Evolutionary conservation across 1,139 yeast species (phyloP).

Genomic region (Zygosaccharomyces sapae): DNA sequence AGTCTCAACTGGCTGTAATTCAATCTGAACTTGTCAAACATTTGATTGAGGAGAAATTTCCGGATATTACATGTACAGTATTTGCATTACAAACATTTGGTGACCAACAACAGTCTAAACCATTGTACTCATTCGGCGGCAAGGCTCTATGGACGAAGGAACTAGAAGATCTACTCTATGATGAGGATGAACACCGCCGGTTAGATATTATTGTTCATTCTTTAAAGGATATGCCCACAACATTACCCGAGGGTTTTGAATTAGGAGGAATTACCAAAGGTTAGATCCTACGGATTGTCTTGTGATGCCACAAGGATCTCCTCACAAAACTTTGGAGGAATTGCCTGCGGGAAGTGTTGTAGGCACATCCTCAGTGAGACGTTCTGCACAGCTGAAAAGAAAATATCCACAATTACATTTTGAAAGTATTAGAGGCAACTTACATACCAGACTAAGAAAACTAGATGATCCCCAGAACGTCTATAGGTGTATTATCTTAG

Average conservation of each 20-base stretch:
- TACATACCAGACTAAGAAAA: slow-evolving; percentile 76
- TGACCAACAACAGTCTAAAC: slow-evolving; percentile 78
- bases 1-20: slow-evolving; percentile 77
- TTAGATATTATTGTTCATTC: slow-evolving; percentile 91
- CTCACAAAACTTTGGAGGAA: slow-evolving; percentile 62
- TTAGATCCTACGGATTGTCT: slow-evolving; percentile 93
- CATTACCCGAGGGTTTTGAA: slow-evolving; percentile 83
- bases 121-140: slow-evolving; percentile 92
- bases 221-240: slow-evolving; percentile 91
- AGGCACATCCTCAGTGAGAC: slow-evolving; percentile 90
- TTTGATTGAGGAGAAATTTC: slow-evolving; percentile 54
- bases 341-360: slow-evolving; percentile 83
- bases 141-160: slow-evolving; percentile 96
- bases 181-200: slow-evolving; percentile 46
- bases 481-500: slow-evolving; percentile 75
- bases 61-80: slow-evolving; percentile 62
- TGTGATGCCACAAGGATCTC: slow-evolving; percentile 67
- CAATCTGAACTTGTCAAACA: slow-evolving; percentile 76
- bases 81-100: slow-evolving; percentile 83
- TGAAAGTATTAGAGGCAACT: slow-evolving; percentile 84
- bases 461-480: slow-evolving; percentile 57
- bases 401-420: slow-evolving; percentile 54
- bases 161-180: slow-evolving; percentile 70
- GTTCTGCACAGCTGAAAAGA: slow-evolving; percentile 74
- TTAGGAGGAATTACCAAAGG: slow-evolving; percentile 81